Percentiles rank a stretch among this genome's conserved stretches.
phyloP scores from a whole-genome alignment of 768 basidiomycete genomes.

The Russula lepida region DNA sequence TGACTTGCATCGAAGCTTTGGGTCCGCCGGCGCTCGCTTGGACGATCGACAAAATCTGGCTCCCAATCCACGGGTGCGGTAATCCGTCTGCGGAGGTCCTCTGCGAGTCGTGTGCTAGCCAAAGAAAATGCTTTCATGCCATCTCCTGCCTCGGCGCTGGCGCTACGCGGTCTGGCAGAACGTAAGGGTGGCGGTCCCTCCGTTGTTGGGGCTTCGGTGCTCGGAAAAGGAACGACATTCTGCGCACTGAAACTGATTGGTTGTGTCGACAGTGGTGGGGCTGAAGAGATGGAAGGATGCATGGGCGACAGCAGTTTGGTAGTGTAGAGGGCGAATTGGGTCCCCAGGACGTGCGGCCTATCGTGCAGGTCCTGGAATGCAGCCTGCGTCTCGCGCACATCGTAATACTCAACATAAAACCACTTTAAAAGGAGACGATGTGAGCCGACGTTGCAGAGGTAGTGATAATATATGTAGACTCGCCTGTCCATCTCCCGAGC shows the following conservation, averaged over 20 bases:
- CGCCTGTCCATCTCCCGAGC: constrained; percentile 18
- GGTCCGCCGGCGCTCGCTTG: constrained; percentile 20
- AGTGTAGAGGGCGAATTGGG: constrained; percentile 16
- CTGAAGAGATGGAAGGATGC: background rate
- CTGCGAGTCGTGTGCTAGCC: constrained; percentile 14
- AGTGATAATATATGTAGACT: constrained; percentile 1
- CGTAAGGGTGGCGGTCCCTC: background rate
- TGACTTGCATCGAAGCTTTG: constrained; percentile 17
- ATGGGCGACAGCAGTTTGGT: constrained; percentile 8
- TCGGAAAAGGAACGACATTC: constrained; percentile 18
- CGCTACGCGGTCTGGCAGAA: constrained; percentile 18
- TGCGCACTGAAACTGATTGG: background rate
- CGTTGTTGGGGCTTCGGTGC: background rate
- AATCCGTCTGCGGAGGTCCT: constrained; percentile 17
- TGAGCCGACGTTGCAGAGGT: background rate
- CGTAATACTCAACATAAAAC: constrained; percentile 61
- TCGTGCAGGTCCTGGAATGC: constrained; percentile 47
- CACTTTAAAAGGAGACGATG: constrained; percentile 23
- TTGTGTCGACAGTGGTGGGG: constrained; percentile 1
- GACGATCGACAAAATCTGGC: constrained; percentile 6
- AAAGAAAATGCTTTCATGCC: constrained; percentile 21
- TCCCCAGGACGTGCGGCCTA: constrained; percentile 19
- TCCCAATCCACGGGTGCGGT: constrained; percentile 13
- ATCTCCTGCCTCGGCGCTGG: constrained; percentile 21
- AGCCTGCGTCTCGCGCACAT: constrained; percentile 46